Evolutionary conservation across 345 rosid species (phyloP).

Genomic region (Iberis pinnata): DNA sequence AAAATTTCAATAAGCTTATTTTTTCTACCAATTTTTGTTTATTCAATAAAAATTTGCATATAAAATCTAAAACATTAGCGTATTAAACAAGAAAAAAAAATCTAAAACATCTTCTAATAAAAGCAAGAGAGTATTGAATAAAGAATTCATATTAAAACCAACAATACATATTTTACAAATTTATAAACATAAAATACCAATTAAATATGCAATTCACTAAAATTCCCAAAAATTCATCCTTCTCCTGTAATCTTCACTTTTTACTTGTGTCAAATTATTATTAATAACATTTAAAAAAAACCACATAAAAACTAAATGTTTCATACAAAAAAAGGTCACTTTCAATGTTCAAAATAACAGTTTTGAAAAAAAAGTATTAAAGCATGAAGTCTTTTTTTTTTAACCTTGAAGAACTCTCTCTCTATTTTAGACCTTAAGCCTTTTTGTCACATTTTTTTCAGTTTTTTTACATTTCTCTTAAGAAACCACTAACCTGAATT

Average conservation of each 20-base stretch:
- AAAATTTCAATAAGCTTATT: too few species aligned
- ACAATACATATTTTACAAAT: too few species aligned
- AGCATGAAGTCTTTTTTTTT: constrained; percentile 2
- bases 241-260: neutral
- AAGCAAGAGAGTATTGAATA: too few species aligned
- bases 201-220: too few species aligned
- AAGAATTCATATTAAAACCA: too few species aligned
- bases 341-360: constrained; percentile 12
- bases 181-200: too few species aligned
- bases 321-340: constrained; percentile 20
- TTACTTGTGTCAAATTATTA: constrained; percentile 8
- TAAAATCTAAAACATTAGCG: too few species aligned
- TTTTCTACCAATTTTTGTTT: too few species aligned
- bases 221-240: too few species aligned
- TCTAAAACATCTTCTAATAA: too few species aligned
- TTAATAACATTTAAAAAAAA: constrained; percentile 11
- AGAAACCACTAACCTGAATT: constrained; percentile 2
- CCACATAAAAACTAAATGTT: constrained; percentile 13
- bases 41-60: too few species aligned
- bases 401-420: constrained; percentile 1
- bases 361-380: constrained; percentile 1
- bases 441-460: constrained; percentile 11
- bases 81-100: too few species aligned
- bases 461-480: constrained; percentile 12
- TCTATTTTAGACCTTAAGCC: constrained; percentile 18